Base-by-base conservation (phyloP, 164 flowering plant genomes). In the Magnolia sinica region DNA sequence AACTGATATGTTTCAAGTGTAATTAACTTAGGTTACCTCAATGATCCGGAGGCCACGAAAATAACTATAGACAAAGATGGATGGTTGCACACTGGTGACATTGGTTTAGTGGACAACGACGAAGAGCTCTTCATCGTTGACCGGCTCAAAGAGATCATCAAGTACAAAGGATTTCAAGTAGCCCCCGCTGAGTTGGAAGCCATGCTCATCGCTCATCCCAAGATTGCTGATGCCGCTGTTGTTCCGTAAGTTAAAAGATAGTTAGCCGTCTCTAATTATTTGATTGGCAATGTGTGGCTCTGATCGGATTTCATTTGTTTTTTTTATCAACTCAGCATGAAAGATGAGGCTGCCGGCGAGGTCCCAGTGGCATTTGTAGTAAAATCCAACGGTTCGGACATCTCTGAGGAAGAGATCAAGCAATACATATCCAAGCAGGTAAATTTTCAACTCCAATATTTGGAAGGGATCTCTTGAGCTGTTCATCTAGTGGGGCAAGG, bases 151-250 rank as follows among this genome's bases (percentile, higher is more conserved):
- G 99, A 96, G 73, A 24, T 96, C 75, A 96, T 96, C 79, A 96
- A 96, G 59, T 94, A 88, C 88, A 96, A 92, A 79, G 99, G 99
- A 0, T 96, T 89, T 78, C 99, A 94, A 55, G 98, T 96, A 0
- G 98, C 99, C 4, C 99, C 98, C 0, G 99, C 97, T 5, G 99
- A 96, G 88, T 91, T 96, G 2, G 99, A 96, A 80, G 95, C 97
- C 0, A 63, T 96, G 81, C 80, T 96, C 22, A 76, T 91, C 59
- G 80, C 84, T 18, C 91, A 94, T 76, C 91, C 94, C 9, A 68
- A 80, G 73, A 86, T 96, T 71, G 82, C 88, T 6, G 98, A 92
- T 80, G 99, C 97, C 2, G 98, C 98, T 13, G 99, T 96, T 19
- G 92, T 95, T 11, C 81, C 95, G 98, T 95, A 83, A 87, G 94